Evolutionary conservation across 495 filamentous ascomycete species (phyloP).

Genomic region (Bathelium albidoporum): DNA sequence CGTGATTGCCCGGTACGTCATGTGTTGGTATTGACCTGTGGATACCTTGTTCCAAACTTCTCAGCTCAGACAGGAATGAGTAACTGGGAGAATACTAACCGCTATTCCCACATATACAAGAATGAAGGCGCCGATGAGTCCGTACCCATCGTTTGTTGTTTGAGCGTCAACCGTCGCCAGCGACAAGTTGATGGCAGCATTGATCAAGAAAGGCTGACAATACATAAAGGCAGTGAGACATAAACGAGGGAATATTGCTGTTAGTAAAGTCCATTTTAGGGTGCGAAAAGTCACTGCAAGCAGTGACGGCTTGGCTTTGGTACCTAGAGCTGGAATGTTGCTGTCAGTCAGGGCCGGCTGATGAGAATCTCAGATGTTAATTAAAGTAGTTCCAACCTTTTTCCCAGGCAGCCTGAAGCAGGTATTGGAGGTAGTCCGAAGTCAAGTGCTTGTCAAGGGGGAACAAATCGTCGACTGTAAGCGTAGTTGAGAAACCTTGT

Average conservation of each 20-base stretch:
- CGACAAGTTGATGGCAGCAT: constrained; percentile 41
- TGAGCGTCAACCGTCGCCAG: constrained; percentile 30
- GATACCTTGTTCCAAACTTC: constrained; percentile 25
- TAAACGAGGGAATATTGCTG: constrained; percentile 41
- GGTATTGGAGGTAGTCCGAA: constrained; percentile 14
- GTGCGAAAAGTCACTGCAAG: constrained; percentile 38
- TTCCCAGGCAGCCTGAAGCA: constrained; percentile 13
- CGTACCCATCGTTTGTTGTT: constrained; percentile 44
- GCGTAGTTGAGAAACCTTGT: constrained; percentile 13
- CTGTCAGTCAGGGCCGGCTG: background rate
- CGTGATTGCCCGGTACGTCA: constrained; percentile 46
- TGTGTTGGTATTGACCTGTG: constrained; percentile 44
- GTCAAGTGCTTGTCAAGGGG: constrained; percentile 14
- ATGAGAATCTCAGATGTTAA: background rate
- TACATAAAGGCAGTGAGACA: constrained; percentile 50
- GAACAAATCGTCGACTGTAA: constrained; percentile 18
- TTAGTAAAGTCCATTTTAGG: constrained; percentile 31
- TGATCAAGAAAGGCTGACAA: constrained; percentile 55
- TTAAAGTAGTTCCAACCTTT: constrained; percentile 7
- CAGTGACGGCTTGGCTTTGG: constrained; percentile 34
- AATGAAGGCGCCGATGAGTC: constrained; percentile 53
- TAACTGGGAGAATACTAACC: background rate
- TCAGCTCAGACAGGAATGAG: background rate
- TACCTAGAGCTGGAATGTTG: constrained; percentile 5
- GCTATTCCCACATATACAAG: constrained; percentile 54